Evolutionary conservation across 768 basidiomycete genomes (phyloP), one percentile per base, ranked within the genome.

Genomic region (Jaapia argillacea): DNA sequence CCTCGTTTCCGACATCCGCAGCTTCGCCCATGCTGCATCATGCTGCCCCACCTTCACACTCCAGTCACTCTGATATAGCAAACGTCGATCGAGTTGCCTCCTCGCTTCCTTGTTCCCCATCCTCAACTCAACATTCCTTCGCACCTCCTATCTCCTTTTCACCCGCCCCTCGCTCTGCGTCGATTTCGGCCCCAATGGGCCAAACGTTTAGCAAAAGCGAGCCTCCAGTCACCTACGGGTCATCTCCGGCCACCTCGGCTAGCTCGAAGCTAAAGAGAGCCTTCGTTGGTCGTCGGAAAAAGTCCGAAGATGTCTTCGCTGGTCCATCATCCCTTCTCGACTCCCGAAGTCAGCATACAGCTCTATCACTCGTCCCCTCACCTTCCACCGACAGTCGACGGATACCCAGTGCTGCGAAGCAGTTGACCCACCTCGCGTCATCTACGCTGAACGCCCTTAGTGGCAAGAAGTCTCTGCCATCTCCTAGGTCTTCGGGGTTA

Each of bases 211-310:
- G 53, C 47, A 59, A 58, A 51, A 44, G 57, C 22, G 41, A 52
- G n/a, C 43, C 45, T 53, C 56, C 45, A 38, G 53, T 42, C 44
- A 54, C 47, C 40, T 56, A 49, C 18, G 37, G 58, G 1, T 54
- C 57, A 26, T 48, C 51, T 27, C 52, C 51, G 13, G 26, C 55
- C 46, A 40, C 48, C 44, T 16, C 48, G 58, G 61, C 70, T 24
- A 72, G 75, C 21, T 58, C 60, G 47, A 75, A 68, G 53, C 59
- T 83, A 39, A 79, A 74, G 53, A 77, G 79, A 44, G 77, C 70
- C 3, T 76, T 79, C 52, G 76, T 63, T 35, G 65, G 57, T 16
- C 69, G 78, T 37, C 65, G 75, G 47, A 80, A 77, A 64, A 75
- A 74, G 56, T 69, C 75, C 5, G 74, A 74, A 52, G 73, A 76